Evolutionary conservation across 148 eudicot species (phyloP).

Genomic region (Gaultheria prostrata): DNA sequence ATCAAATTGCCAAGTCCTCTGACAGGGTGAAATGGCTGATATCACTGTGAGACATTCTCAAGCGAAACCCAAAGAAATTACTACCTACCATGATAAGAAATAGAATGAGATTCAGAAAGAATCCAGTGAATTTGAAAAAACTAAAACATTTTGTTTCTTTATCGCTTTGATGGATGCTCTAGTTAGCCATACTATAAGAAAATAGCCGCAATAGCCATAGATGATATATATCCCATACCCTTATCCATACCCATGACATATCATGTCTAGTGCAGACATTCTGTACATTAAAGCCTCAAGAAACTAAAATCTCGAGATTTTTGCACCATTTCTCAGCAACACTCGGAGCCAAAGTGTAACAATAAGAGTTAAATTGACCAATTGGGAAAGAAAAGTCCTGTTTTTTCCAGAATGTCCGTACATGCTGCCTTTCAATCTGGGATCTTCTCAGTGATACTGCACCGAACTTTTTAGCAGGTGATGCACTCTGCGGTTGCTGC

Average conservation of each 20-base stretch:
- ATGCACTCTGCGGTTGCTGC: slow-evolving; percentile 48
- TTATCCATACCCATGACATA: not conserved
- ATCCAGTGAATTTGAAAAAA: not conserved
- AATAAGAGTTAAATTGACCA: not conserved
- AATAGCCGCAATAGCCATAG: not conserved
- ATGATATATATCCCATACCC: not conserved
- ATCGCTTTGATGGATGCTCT: not conserved
- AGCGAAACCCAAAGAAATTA: not conserved
- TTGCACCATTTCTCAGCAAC: not conserved
- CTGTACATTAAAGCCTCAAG: not conserved
- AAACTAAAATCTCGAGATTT: not conserved
- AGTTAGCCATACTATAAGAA: not conserved
- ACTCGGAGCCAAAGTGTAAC: not conserved
- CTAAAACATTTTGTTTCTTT: not conserved
- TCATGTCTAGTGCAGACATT: not conserved
- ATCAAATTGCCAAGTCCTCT: not conserved
- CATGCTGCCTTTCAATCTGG: slow-evolving; percentile 64
- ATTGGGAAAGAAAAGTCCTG: not conserved
- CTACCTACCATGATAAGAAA: not conserved
- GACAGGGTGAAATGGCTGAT: not conserved
- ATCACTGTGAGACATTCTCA: not conserved
- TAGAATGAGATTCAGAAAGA: not conserved
- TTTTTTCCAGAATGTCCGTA: slow-evolving; percentile 27
- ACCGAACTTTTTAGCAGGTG: slow-evolving; percentile 52
- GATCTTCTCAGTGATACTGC: slow-evolving; percentile 66